A percentile compares a stretch with the other conserved stretches of the same genome.
phyloP scores from a whole-genome alignment of 495 filamentous ascomycete genomes.

The Trichoderma erinaceum region DNA sequence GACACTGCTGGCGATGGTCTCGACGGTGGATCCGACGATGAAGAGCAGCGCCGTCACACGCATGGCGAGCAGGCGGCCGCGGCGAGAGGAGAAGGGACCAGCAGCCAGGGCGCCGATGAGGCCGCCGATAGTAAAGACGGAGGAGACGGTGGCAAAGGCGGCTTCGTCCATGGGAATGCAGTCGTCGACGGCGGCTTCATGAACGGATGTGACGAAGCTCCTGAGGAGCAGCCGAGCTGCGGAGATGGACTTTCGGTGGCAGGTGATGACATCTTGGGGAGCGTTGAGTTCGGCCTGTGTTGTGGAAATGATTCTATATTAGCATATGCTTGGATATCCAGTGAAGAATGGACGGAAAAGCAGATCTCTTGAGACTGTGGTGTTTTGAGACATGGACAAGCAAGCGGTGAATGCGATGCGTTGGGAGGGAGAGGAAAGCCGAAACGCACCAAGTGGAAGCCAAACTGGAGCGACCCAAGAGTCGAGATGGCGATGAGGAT shows the following conservation, averaged over 20 bases:
- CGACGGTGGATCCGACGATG: conserved; percentile 65
- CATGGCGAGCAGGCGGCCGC: conserved; percentile 69
- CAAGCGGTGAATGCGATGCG: conserved; percentile 10
- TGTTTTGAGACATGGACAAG: neutral
- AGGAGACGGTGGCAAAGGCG: conserved; percentile 74
- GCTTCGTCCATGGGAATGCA: conserved; percentile 77
- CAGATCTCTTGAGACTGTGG: neutral
- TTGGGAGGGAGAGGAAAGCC: neutral
- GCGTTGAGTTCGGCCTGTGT: conserved; percentile 87
- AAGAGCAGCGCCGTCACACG: conserved; percentile 68
- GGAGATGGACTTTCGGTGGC: conserved; percentile 57
- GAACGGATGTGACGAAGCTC: conserved; percentile 24
- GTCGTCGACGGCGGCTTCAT: conserved; percentile 49
- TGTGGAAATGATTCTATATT: conserved; percentile 21
- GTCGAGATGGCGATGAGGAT: conserved; percentile 59
- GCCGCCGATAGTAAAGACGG: conserved; percentile 88
- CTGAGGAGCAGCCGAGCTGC: conserved; percentile 25
- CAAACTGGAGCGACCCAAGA: conserved; percentile 83
- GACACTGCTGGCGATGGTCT: conserved; percentile 65
- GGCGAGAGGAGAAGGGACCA: conserved; percentile 63
- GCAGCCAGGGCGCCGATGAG: conserved; percentile 73
- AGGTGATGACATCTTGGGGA: conserved; percentile 82
- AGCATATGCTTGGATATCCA: neutral
- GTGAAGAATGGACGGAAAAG: neutral
- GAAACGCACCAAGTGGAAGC: conserved; percentile 74